Base-by-base conservation (phyloP, 345 rosid genomes). In the Geranium brycei region DNA sequence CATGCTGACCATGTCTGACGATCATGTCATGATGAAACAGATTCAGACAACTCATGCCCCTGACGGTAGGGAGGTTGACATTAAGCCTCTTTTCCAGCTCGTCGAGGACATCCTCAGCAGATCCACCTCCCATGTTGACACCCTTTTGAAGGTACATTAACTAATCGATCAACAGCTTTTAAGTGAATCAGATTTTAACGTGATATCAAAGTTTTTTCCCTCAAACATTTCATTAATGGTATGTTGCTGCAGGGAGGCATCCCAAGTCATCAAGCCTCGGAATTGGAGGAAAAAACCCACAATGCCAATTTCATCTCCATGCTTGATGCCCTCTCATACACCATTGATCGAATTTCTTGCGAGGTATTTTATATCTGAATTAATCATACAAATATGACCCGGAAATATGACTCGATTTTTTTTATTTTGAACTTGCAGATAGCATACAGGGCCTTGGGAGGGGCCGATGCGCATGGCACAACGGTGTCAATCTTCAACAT, bases 21-120 rank as follows among this genome's bases (percentile, higher is more conserved):
- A 86, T 63, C 68, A 70, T 51, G 71, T 75, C 51, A 72, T 87
- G 90, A 64, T 80, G 67, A 85, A 80, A 76, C 81, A 74, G 75
- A 81, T 86, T 64, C 74, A 73, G 68, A 61, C 66, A 28, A 75
- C 87, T 64, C 87, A 84, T 64, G 59, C 67, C 65, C 92, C 89
- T 41, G 89, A 82, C 64, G 87, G 77, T 58, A 16, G 69, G 17
- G 72, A 51, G 62, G 64, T 82, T 53, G 76, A 86, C 55, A 82
- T 79, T 76, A 80, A 64, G 51, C 72, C 84, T 41, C 81, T 86
- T 59, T 80, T 86, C 63, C 60, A 51, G n/a, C 61, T 86, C 19
- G 80, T 82, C 64, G 79, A 86, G 62, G 83, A 80, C 70, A 84
- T 84, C 56, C 82, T 86, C 65, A 72, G 71, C 31, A 77, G 72